Evolutionary conservation across 1,284 basidiomycete genomes (phyloP).

Genomic region (Ganoderma boninense): DNA sequence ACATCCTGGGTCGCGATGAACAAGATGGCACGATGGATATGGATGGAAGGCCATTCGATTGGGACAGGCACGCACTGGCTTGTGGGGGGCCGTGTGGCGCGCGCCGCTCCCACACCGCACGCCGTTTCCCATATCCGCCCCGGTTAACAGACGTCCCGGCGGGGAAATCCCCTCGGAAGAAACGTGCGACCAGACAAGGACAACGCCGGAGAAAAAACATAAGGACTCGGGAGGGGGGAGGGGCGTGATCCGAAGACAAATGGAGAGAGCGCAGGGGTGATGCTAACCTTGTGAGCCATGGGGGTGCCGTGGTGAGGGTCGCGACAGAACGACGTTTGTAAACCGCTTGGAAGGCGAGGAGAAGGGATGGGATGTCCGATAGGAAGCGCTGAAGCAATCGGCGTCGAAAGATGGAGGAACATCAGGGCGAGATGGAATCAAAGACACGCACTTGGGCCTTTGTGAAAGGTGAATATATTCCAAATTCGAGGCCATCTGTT

Average conservation of each 20-base stretch:
- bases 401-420: slow-evolving; percentile 10
- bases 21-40: background rate
- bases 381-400: background rate
- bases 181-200: background rate
- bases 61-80: background rate
- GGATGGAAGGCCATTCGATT: background rate
- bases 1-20: background rate
- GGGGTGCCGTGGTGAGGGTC: slow-evolving; percentile 25
- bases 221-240: background rate
- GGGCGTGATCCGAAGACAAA: background rate
- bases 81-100: background rate
- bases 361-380: background rate
- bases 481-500: slow-evolving; percentile 39
- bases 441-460: slow-evolving; percentile 28
- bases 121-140: background rate
- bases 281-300: slow-evolving; percentile 27
- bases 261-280: background rate
- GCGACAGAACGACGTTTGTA: slow-evolving; percentile 14
- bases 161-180: background rate
- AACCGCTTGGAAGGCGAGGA: slow-evolving; percentile 8
- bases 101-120: background rate
- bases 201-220: background rate
- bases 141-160: background rate
- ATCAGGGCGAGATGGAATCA: background rate
- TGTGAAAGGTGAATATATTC: slow-evolving; percentile 41